Base-by-base conservation (phyloP, 257 asterid species). In the Gynochthodes officinalis region DNA sequence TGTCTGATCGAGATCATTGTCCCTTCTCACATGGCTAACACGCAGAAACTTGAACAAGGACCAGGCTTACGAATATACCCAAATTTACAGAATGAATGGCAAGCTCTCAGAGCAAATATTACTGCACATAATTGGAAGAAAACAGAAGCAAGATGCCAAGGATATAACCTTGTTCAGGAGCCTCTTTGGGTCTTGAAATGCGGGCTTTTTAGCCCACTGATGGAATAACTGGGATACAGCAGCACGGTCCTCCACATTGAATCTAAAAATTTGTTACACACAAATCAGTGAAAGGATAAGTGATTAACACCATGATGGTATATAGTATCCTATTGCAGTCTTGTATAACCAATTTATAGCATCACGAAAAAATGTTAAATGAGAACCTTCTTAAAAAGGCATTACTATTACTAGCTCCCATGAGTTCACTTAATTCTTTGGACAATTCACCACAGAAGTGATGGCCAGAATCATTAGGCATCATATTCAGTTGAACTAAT, bases 151-250 rank as follows among this genome's bases (percentile, higher is more conserved):
- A 73, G 16, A 27, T 9, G 52, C 57, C 49, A 53, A 46, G 39
- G 49, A 49, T 59, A 44, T 82, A 67, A 89, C 99, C 96, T 94
- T 94, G 84, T 70, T 87, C 74, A 94, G 96, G 73, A 94, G 81
- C 84, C 99, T 88, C 87, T 87, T 90, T 60, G 97, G 95, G 66
- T 94, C 95, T 72, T 85, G 93, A 85, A 94, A 94, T 76, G 99
- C 99, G 49, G 99, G 88, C 71, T 86, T 94, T 80, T 88, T 94
- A 33, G 97, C 99, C 99, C 99, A 94, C 72, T 91, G 83, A 83
- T 86, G 97, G 81, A 94, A 94, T 73, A 94, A 67, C 84, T 85
- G 99, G 57, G 99, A 94, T 71, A 94, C 88, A 27, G 85, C 86
- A 61, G 89, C 88, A 76, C 97, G 84, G 72, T 85, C 83, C 73